A percentile compares a stretch with the other conserved stretches of the same genome.
Evolutionary conservation across 2,329 filamentous ascomycete species (phyloP).

Genomic region (Teratosphaeriaceae sp.): DNA sequence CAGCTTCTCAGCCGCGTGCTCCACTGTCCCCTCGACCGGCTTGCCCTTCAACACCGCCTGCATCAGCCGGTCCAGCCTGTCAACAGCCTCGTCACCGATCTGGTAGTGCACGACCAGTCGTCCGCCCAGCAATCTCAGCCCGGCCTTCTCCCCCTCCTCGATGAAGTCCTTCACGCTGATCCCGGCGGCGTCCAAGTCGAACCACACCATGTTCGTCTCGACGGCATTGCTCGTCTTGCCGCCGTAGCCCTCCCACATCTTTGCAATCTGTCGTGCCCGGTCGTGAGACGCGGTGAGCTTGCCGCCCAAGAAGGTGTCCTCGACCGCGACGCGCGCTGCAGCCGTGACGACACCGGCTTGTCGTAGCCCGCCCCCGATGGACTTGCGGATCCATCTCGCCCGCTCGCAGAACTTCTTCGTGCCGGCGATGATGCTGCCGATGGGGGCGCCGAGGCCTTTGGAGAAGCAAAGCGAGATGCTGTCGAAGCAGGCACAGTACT

Average conservation of each 20-base stretch:
- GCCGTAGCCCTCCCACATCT: conserved; percentile 62
- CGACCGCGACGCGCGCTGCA: conserved; percentile 67
- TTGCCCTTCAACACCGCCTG: conserved; percentile 27
- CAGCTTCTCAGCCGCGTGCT: conserved; percentile 15
- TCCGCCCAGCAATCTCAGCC: conserved; percentile 50
- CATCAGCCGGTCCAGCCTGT: conserved; percentile 52
- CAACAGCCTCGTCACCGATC: conserved; percentile 59
- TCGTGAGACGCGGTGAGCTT: conserved; percentile 55
- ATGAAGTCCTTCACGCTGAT: conserved; percentile 48
- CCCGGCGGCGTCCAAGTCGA: conserved; percentile 61
- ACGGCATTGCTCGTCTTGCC: conserved; percentile 63
- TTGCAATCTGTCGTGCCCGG: conserved; percentile 55
- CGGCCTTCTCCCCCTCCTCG: conserved; percentile 49
- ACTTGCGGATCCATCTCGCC: conserved; percentile 69
- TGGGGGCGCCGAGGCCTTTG: conserved; percentile 75
- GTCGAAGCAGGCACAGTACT: conserved; percentile 64
- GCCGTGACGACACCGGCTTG: conserved; percentile 72
- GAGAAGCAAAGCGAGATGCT: conserved; percentile 72
- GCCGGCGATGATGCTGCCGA: conserved; percentile 67
- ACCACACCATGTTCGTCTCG: conserved; percentile 90
- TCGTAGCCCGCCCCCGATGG: conserved; percentile 70
- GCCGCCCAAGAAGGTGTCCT: conserved; percentile 70
- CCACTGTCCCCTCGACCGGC: conserved; percentile 18
- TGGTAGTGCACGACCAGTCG: conserved; percentile 67
- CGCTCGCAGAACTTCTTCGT: conserved; percentile 54